These are phyloP conservation scores for Saitozyma podzolica DNA, from an alignment of 768 basidiomycete species.

Conservation along the genomic window DNA sequence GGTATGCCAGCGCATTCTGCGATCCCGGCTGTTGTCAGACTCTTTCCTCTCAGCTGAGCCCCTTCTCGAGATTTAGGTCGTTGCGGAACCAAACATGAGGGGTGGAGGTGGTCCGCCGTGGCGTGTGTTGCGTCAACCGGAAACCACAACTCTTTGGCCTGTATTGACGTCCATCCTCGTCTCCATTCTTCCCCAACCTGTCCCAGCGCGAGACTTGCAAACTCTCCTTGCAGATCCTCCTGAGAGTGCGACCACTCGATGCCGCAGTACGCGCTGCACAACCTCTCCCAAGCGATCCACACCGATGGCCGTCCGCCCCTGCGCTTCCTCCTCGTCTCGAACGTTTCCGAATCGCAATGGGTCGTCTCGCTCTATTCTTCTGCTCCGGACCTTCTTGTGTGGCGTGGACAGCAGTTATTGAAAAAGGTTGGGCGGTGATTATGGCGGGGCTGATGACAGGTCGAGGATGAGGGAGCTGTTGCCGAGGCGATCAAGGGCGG, in stretches of 20 bases:
- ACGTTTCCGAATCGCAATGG: constrained; percentile 2
- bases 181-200: too few species aligned
- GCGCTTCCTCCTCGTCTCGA: constrained; percentile 11
- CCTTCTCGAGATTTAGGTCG: too few species aligned
- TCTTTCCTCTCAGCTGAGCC: too few species aligned
- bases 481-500: constrained; percentile 24
- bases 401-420: neutral
- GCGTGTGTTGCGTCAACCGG: too few species aligned
- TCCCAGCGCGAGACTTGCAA: too few species aligned
- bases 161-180: too few species aligned
- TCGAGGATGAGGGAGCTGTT: constrained; percentile 2
- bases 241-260: too few species aligned
- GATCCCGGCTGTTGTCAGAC: too few species aligned
- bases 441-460: neutral
- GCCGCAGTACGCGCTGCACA: too few species aligned
- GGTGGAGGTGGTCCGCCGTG: neutral
- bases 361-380: constrained; percentile 5
- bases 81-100: neutral
- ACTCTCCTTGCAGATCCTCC: too few species aligned
- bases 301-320: constrained; percentile 9
- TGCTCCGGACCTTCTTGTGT: neutral
- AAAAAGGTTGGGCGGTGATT: neutral
- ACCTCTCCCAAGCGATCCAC: constrained; percentile 13
- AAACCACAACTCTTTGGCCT: too few species aligned
- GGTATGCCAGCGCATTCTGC: too few species aligned